These are phyloP conservation scores for Agrostemma githago DNA, from an alignment of 148 eudicot genomes.

Conservation along the genomic window DNA sequence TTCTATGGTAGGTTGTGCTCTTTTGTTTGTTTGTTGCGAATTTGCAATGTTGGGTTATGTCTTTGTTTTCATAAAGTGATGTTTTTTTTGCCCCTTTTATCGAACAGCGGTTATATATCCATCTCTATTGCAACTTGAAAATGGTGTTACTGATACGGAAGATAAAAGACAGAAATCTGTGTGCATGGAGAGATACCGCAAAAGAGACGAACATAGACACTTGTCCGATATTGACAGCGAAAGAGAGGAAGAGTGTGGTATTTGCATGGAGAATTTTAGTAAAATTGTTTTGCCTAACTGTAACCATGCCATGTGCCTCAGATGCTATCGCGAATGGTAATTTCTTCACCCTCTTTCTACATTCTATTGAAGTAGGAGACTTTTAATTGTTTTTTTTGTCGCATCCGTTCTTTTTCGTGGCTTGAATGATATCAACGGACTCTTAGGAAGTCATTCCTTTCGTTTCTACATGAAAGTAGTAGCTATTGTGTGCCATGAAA, in stretches of 20 bases:
- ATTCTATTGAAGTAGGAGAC: neutral
- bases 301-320: conserved; percentile 84
- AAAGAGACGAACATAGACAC: conserved; percentile 52
- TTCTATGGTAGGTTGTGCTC: conserved; percentile 60
- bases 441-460: neutral
- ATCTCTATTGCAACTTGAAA: conserved; percentile 83
- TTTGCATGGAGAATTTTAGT: conserved; percentile 83
- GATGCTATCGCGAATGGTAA: conserved; percentile 92
- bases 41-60: neutral
- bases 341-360: neutral
- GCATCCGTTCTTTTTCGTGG: neutral
- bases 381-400: neutral
- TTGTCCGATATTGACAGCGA: conserved; percentile 63
- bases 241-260: conserved; percentile 95
- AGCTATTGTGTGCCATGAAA: neutral
- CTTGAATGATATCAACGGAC: neutral
- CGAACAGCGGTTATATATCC: conserved; percentile 85
- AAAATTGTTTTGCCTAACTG: conserved; percentile 85
- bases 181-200: conserved; percentile 77
- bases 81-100: conserved; percentile 1
- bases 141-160: conserved; percentile 79
- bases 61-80: conserved; percentile 12
- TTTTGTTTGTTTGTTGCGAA: neutral
- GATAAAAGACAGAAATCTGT: conserved; percentile 74
- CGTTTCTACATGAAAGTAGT: neutral